Base-by-base conservation (phyloP, 305 asterid species). In the Euphrasia arctica region DNA sequence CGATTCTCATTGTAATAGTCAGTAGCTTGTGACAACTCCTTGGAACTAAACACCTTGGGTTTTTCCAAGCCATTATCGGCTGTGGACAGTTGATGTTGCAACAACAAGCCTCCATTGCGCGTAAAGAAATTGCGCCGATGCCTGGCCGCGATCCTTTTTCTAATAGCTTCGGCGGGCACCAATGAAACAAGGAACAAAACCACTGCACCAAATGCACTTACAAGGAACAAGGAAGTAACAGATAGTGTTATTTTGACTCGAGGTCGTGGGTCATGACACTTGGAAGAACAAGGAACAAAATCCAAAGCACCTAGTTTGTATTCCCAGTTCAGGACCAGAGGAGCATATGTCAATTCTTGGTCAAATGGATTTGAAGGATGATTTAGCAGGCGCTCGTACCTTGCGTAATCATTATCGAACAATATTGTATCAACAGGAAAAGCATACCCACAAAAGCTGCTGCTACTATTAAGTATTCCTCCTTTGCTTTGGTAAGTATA, bases 301-400 rank as follows among this genome's bases (percentile, higher is more conserved):
- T 5, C 10, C 48, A 2, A 8, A 42, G 10, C 48, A 42, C 12
- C 10, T 9, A 49, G 50, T 25, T 25, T 25, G 7, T 39, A 31
- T 64, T 72, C 78, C 83, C 83, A 75, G 29, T 75, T 78, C 18
- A 79, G 77, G 9, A 71, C 76, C 48, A 74, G 12, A 2, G 78
- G 72, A n/a, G 72, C 80, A 52, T 11, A 66, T 22, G 32, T 27
- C 34, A 79, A 70, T 6, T 58, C 75, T 8, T 4, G 56, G 45
- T 71, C 72, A 41, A 64, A 61, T n/a, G 74, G 79, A 63, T 67
- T 61, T 6, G 15, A 45, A 15, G 58, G 2, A 63, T 58, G 5
- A 32, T 9, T 34, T 3, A 10, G 65, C 11, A 72, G 66, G 39
- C 64, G 74, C 42, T 47, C 64, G 54, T 50, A 65, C 9, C 31